These are phyloP conservation scores for Proliferodiscus dingleyae DNA, from an alignment of 2,329 filamentous ascomycete species.

Conservation along the genomic window DNA sequence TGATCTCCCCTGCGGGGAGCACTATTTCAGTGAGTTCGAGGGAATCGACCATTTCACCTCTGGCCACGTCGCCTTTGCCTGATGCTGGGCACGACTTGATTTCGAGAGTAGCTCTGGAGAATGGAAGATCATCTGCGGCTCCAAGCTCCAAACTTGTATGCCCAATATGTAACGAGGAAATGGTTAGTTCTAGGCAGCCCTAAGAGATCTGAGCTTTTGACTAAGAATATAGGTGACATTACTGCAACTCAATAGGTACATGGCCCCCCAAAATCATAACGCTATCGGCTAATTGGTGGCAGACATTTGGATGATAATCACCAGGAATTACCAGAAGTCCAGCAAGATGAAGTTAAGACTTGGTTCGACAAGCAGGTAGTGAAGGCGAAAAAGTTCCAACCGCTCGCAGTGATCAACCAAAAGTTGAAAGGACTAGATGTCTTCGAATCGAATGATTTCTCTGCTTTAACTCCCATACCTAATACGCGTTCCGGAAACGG, in stretches of 20 bases:
- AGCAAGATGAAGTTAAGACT: conserved; percentile 73
- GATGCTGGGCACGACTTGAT: conserved; percentile 72
- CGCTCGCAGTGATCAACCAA: conserved; percentile 68
- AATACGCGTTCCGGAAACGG: conserved; percentile 34
- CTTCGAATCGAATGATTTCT: conserved; percentile 66
- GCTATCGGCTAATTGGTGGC: conserved; percentile 19
- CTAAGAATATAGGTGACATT: conserved; percentile 67
- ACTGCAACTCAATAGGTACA: conserved; percentile 78
- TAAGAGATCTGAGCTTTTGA: conserved; percentile 1
- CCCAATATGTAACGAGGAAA: conserved; percentile 97
- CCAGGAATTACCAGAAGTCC: conserved; percentile 65
- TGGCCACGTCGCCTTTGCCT: conserved; percentile 58
- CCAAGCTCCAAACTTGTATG: conserved; percentile 71
- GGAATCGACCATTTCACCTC: conserved; percentile 54
- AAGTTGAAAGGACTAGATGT: conserved; percentile 71
- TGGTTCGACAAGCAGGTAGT: conserved; percentile 74
- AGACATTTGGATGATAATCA: conserved; percentile 72
- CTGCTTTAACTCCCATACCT: conserved; percentile 30
- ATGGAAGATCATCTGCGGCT: conserved; percentile 48
- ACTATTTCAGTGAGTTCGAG: conserved; percentile 74
- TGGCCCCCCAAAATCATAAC: too few species aligned
- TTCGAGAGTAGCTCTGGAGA: conserved; percentile 71
- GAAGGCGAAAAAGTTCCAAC: conserved; percentile 71
- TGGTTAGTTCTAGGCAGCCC: conserved; percentile 52
- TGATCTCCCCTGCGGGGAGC: conserved; percentile 59